These are phyloP conservation scores for Metschnikowia anglica DNA, from an alignment of 805 yeast genomes.

Conservation along the genomic window DNA sequence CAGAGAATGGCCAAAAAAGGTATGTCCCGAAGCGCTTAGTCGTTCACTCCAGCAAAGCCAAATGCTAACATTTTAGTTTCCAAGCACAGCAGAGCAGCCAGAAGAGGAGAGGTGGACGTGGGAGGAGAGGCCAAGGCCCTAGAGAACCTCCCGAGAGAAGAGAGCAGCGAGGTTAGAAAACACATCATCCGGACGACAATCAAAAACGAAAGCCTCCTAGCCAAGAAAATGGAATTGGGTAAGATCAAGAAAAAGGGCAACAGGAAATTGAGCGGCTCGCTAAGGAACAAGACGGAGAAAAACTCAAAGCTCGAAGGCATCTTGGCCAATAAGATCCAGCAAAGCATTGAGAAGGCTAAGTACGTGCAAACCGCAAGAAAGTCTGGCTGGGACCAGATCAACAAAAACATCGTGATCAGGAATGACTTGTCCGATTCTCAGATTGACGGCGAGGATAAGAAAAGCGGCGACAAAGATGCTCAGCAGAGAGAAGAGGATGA, in stretches of 20 bases:
- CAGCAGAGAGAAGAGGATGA: conserved; percentile 39
- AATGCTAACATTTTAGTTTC: conserved; percentile 44
- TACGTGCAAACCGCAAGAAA: conserved; percentile 62
- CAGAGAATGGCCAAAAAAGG: conserved; percentile 41
- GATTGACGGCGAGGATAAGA: conserved; percentile 10
- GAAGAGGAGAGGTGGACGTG: conserved; percentile 55
- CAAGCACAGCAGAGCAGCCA: conserved; percentile 74
- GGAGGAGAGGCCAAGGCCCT: conserved; percentile 50
- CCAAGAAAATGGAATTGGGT: conserved; percentile 50
- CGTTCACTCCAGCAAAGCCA: neutral
- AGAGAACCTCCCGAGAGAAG: conserved; percentile 54
- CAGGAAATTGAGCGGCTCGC: conserved; percentile 32
- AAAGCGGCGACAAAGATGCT: conserved; percentile 22
- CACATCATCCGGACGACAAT: conserved; percentile 66
- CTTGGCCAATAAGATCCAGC: conserved; percentile 59
- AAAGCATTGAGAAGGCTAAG: conserved; percentile 62
- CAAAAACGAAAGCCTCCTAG: conserved; percentile 62
- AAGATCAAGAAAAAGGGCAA: conserved; percentile 30
- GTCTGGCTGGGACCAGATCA: conserved; percentile 71
- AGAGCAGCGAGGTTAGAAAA: conserved; percentile 57
- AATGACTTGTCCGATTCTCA: conserved; percentile 11
- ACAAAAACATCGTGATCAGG: conserved; percentile 43
- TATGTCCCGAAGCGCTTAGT: conserved; percentile 27
- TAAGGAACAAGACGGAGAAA: conserved; percentile 44
- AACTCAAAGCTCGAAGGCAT: conserved; percentile 54